Base-by-base conservation (phyloP, 805 yeast species). In the Nakazawaea ernobii region DNA sequence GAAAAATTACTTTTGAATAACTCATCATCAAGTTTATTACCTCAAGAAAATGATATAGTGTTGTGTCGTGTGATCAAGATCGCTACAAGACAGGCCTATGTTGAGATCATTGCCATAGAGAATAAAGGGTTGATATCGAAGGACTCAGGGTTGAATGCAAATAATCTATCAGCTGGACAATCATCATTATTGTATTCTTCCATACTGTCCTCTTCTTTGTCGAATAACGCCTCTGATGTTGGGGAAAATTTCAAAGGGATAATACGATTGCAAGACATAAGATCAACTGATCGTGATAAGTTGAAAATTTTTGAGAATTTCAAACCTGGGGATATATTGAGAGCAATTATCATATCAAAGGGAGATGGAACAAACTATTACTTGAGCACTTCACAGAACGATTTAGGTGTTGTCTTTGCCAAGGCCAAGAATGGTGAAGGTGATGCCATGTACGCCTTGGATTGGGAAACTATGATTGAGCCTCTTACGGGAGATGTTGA, bases 311-410 rank as follows among this genome's bases (percentile, higher is more conserved):
- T 79, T 49, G 87, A 87, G 15, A 75, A 90, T 59, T 94, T 83
- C 66, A 77, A 77, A 55, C 98, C 98, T 0, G 97, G 97, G 13
- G 99, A 94, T 64, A 79, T 94, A 45, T 86, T 94, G 2, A 74
- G 96, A 52, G 97, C 96, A 0, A 70, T 75, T 54, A 83, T 91
- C 8, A 69, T 78, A n/a, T 87, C 96, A 0, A 68, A 94, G 32
- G 99, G 99, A 47, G 99, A 94, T 65, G 98, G 98, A 8, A 74
- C 85, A 15, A 87, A 88, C 61, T 94, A 91, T 61, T 94, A 91
- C 62, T 69, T 94, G 52, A 77, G 89, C 6, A 94, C 99, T 0
- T 95, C 97, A 2, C 73, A 84, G 52, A 89, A 92, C 62, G 96
- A 92, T 58, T 69, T 92, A 35, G 99, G 99, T 2, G 99, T 94